phyloP scores from a whole-genome alignment of 164 flowering plant genomes.

The Tinospora cordifolia region DNA sequence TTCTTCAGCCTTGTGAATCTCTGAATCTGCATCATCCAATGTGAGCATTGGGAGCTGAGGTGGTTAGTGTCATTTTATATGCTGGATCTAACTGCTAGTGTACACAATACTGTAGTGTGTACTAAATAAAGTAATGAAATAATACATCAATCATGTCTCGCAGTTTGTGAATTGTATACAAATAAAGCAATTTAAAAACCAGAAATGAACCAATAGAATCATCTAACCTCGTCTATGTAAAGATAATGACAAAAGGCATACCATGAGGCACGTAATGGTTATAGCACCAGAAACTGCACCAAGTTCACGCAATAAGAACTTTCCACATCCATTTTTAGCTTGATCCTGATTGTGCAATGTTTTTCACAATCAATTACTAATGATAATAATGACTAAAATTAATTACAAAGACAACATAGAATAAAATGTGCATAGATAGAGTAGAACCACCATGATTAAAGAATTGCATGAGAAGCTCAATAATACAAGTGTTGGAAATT shows the following conservation, averaged over 20 bases:
- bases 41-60: neutral
- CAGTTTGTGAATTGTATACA: neutral
- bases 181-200: neutral
- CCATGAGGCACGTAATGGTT: slow-evolving; percentile 96
- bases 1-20: neutral
- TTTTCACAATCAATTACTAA: neutral
- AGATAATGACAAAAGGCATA: slow-evolving; percentile 20
- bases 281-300: slow-evolving; percentile 80
- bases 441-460: neutral
- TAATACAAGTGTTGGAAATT: neutral
- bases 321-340: slow-evolving; percentile 50
- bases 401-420: neutral
- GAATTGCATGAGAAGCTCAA: neutral
- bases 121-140: neutral
- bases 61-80: neutral
- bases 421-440: neutral
- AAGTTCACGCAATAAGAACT: slow-evolving; percentile 64
- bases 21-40: neutral
- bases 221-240: neutral
- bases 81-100: neutral
- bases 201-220: neutral
- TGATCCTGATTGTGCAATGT: slow-evolving; percentile 45
- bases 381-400: neutral
- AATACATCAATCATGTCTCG: neutral
- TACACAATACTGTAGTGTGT: neutral